Percentiles rank a stretch among this genome's conserved stretches.
phyloP scores from a whole-genome alignment of 768 basidiomycete species.

The Multifurca ochricompacta region DNA sequence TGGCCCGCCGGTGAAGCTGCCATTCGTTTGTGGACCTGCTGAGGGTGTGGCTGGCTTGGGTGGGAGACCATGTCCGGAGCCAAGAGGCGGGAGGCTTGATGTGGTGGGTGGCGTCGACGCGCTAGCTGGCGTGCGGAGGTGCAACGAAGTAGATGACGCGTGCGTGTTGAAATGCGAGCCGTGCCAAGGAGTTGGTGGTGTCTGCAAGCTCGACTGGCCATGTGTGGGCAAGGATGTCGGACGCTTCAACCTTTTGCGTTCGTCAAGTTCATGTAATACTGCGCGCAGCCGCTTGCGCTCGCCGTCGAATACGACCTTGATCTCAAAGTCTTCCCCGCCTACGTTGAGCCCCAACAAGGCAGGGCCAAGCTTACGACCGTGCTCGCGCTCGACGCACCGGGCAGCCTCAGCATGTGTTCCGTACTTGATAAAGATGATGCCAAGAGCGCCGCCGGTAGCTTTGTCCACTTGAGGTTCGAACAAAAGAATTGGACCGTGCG shows the following conservation, averaged over 20 bases:
- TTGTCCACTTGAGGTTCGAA: constrained; percentile 77
- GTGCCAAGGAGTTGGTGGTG: constrained; percentile 18
- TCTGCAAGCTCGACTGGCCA: constrained; percentile 5
- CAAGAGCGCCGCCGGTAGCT: constrained; percentile 73
- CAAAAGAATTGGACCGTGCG: constrained; percentile 52
- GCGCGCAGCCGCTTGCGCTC: constrained; percentile 58
- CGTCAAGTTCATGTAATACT: constrained; percentile 58
- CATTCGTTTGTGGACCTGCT: constrained; percentile 5
- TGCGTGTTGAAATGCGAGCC: constrained; percentile 28
- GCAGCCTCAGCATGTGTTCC: constrained; percentile 58
- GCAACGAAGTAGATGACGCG: constrained; percentile 5
- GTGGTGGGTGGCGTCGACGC: constrained; percentile 12
- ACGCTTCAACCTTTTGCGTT: constrained; percentile 36
- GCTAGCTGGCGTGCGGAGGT: constrained; percentile 11
- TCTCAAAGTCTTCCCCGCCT: constrained; percentile 43
- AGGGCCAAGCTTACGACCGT: constrained; percentile 54
- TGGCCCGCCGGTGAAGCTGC: constrained; percentile 4
- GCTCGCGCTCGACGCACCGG: constrained; percentile 53
- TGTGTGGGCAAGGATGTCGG: constrained; percentile 7
- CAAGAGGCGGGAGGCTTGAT: neutral
- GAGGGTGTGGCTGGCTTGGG: constrained; percentile 20
- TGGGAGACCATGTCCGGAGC: constrained; percentile 12
- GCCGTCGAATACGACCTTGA: constrained; percentile 74
- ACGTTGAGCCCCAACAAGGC: constrained; percentile 29
- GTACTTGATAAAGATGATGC: constrained; percentile 72